These are phyloP conservation scores for Triticum dicoccoides DNA, from an alignment of 176 grass and related monocot genomes.

Conservation along the genomic window DNA sequence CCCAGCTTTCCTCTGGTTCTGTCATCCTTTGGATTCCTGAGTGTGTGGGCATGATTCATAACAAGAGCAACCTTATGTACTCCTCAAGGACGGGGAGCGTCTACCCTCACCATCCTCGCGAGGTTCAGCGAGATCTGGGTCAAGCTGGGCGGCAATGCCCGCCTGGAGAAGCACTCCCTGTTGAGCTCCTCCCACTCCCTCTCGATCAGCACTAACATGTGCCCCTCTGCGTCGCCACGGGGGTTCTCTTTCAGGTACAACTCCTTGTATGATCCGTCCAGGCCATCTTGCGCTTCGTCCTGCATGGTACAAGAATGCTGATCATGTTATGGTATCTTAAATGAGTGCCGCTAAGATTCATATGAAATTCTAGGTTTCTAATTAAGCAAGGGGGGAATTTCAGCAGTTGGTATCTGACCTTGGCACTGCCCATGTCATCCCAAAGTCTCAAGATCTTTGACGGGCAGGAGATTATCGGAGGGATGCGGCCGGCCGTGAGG, in stretches of 20 bases:
- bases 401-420: conserved; percentile 24
- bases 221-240: background rate
- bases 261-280: conserved; percentile 6
- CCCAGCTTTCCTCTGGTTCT: no score
- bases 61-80: conserved; percentile 26
- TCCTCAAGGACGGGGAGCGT: conserved; percentile 47
- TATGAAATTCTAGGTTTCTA: no score
- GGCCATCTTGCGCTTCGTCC: conserved; percentile 59
- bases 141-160: no score
- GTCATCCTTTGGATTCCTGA: no score
- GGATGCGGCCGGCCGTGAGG: background rate
- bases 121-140: conserved; percentile 20
- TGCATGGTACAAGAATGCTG: background rate
- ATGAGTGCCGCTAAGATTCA: background rate
- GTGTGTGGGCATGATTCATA: background rate
- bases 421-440: conserved; percentile 67
- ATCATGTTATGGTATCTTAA: background rate
- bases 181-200: background rate
- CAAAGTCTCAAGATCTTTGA: conserved; percentile 61
- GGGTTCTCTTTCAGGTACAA: conserved; percentile 62
- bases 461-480: conserved; percentile 28
- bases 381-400: no score
- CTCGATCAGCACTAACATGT: conserved; percentile 43
- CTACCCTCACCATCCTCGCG: conserved; percentile 50
- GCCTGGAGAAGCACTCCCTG: no score